phyloP scores from a whole-genome alignment of 2,329 filamentous ascomycete genomes.

The Magnaporthiopsis incrustans region DNA sequence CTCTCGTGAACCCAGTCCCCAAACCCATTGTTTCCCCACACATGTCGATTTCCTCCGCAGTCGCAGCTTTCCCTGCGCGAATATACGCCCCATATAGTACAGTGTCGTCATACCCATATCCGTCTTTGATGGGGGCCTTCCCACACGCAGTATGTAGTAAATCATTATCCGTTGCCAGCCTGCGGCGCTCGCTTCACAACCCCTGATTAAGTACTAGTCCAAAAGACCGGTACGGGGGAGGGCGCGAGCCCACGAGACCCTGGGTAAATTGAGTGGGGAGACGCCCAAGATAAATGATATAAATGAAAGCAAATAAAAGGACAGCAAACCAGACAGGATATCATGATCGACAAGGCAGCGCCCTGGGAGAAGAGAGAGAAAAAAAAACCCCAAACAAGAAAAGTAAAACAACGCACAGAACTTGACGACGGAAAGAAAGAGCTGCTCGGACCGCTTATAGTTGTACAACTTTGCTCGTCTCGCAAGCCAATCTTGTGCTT shows the following conservation, averaged over 20 bases:
- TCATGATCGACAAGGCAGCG: neutral
- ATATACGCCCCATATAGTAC: neutral
- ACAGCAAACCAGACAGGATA: neutral
- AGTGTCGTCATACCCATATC: neutral
- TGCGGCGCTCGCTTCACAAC: neutral
- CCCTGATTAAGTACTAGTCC: neutral
- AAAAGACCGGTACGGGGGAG: neutral
- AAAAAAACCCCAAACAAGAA: neutral
- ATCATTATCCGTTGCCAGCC: neutral
- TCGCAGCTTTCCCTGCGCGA: neutral
- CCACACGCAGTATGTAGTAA: neutral
- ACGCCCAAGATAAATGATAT: neutral
- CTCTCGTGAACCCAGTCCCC: too few relatives aligned
- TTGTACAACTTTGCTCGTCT: neutral
- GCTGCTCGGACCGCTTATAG: neutral
- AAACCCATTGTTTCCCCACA: too few relatives aligned
- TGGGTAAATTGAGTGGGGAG: neutral
- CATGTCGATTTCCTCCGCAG: too few relatives aligned
- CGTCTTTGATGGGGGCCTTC: neutral
- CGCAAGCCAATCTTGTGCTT: neutral
- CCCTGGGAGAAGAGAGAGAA: neutral
- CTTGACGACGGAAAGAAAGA: neutral
- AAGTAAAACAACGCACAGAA: neutral
- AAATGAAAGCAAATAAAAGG: neutral
- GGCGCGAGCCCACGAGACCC: neutral